These are phyloP conservation scores for Rhodotorula sp. DNA, from an alignment of 1,284 basidiomycete species.

Conservation along the genomic window DNA sequence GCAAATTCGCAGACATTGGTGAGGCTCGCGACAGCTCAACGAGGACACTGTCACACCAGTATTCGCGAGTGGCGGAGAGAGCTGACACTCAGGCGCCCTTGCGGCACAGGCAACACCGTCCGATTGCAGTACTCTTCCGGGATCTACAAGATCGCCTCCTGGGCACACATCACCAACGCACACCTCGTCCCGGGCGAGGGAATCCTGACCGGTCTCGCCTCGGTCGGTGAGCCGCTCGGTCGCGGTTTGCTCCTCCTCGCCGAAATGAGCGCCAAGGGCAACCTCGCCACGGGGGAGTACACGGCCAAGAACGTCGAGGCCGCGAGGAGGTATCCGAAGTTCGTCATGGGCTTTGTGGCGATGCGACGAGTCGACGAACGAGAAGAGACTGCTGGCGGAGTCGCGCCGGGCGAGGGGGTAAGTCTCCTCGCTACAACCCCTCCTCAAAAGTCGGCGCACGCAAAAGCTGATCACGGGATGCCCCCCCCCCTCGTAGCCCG, in stretches of 20 bases:
- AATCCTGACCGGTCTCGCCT: conserved; percentile 80
- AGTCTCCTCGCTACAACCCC: background rate
- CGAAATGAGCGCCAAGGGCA: conserved; percentile 92
- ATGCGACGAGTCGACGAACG: conserved; percentile 72
- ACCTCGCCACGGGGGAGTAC: conserved; percentile 79
- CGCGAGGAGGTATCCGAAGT: conserved; percentile 75
- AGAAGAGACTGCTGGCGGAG: conserved; percentile 45
- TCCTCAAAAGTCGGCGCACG: too few species aligned
- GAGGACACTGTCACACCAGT: conserved; percentile 54
- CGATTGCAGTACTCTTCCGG: conserved; percentile 91
- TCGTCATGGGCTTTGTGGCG: conserved; percentile 95
- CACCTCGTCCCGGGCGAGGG: conserved; percentile 83
- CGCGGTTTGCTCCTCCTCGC: conserved; percentile 88
- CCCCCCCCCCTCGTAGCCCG: conserved; percentile 52
- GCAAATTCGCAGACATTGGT: conserved; percentile 99
- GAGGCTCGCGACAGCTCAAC: conserved; percentile 5
- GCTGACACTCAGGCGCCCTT: background rate
- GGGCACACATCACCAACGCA: conserved; percentile 97
- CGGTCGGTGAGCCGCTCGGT: conserved; percentile 77
- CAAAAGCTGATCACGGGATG: too few species aligned
- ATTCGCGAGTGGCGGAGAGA: conserved; percentile 64
- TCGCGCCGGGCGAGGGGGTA: conserved; percentile 44
- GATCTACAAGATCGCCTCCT: conserved; percentile 87
- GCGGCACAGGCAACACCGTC: conserved; percentile 81
- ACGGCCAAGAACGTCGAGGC: conserved; percentile 81